These are phyloP conservation scores for Sarocladium strictum DNA, from an alignment of 2,329 filamentous ascomycete species.

Conservation along the genomic window DNA sequence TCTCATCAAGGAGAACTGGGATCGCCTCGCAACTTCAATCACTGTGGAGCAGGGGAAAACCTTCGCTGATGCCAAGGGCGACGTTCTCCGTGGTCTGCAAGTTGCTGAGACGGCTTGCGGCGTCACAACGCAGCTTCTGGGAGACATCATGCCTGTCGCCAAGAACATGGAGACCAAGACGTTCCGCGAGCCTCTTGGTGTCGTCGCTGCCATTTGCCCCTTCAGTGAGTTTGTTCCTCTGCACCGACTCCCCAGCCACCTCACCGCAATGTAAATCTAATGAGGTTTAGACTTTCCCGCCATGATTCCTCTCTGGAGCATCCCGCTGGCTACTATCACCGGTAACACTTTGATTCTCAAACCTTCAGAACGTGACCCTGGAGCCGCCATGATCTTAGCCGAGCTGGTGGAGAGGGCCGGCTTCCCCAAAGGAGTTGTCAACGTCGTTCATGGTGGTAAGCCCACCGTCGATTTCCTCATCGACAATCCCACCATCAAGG, in stretches of 20 bases:
- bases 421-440: slow-evolving; percentile 68
- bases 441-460: slow-evolving; percentile 67
- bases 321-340: slow-evolving; percentile 72
- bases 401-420: slow-evolving; percentile 60
- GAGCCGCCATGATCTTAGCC: slow-evolving; percentile 58
- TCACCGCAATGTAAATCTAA: not conserved
- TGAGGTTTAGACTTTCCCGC: slow-evolving; percentile 63
- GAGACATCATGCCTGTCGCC: slow-evolving; percentile 68
- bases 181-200: slow-evolving; percentile 65
- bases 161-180: slow-evolving; percentile 76
- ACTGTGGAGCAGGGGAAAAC: slow-evolving; percentile 77
- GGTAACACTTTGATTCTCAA: slow-evolving; percentile 73
- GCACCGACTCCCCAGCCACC: not conserved
- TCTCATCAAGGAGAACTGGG: slow-evolving; percentile 71
- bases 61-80: slow-evolving; percentile 68
- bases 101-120: slow-evolving; percentile 71
- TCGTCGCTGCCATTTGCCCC: slow-evolving; percentile 68
- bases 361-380: slow-evolving; percentile 71
- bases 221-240: slow-evolving; percentile 45
- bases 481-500: slow-evolving; percentile 71
- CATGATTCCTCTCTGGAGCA: slow-evolving; percentile 78
- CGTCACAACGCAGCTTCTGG: slow-evolving; percentile 67
- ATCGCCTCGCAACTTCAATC: slow-evolving; percentile 68
- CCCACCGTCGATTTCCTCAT: slow-evolving; percentile 73
- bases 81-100: slow-evolving; percentile 69